Base-by-base conservation (phyloP, 2,329 filamentous ascomycete species). In the Epichloe scottii region DNA sequence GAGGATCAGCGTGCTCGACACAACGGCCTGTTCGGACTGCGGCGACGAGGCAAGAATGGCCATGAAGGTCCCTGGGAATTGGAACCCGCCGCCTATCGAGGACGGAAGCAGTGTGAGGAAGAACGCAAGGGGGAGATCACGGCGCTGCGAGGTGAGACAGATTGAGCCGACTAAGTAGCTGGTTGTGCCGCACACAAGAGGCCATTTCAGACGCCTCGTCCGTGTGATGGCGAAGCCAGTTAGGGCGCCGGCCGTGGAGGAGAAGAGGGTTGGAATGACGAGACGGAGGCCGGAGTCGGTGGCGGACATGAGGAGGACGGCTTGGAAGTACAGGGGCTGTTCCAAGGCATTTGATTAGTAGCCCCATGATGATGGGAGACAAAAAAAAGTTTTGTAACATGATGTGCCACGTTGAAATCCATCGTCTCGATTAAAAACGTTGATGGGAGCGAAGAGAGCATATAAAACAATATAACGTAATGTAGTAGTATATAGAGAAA, bases 221-320 rank as follows among this genome's bases (percentile, higher is more conserved):
- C 70, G 76, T 15, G 76, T 78, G 49, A 86, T 82, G 30, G 81
- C 66, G 60, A 85, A 77, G 2, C 83, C 82, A 1, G 80, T 82
- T 0, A 70, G 61, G 1, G 79, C 72, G 43, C 81, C 82, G 6
- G 72, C 67, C 35, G 66, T 44, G 42, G 80, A 81, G 30, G 78
- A 66, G 2, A 75, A 76, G 26, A 81, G 57, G 0, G 81, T 79
- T 4, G 83, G 81, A 6, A 82, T 70, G 19, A 87, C 75, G 49
- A 90, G 81, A 42, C 82, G 78, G 30, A 89, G 76, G n/a, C 86
- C 86, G 0, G 85, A 87, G 23, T 74, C 71, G 0, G 85, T 88
- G 15, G 86, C 82, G 5, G 74, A 77, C 52, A 83, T 81, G 48
- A 85, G 74, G 46, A 87, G 80, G 26, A 88, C 84, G 38, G 82